Evolutionary conservation across 2,329 filamentous ascomycete genomes (phyloP).

Genomic region (Trichoderma hamatum): DNA sequence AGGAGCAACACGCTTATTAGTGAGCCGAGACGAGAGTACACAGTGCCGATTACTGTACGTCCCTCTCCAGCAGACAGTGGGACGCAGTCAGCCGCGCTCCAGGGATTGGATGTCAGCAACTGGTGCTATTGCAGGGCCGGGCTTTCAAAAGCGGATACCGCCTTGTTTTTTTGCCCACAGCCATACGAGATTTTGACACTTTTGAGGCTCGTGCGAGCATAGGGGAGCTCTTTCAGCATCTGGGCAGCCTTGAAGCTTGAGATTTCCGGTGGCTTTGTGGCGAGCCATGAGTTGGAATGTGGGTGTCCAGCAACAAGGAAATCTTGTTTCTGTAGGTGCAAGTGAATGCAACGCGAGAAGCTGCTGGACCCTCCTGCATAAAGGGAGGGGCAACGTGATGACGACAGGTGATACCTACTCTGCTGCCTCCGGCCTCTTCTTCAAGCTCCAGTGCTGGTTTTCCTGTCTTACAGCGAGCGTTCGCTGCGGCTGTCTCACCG

Average conservation of each 20-base stretch:
- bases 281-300: conserved; percentile 1
- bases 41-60: conserved; percentile 3
- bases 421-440: conserved; percentile 7
- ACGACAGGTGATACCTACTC: conserved; percentile 23
- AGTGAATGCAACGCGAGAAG: not conserved
- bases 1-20: conserved; percentile 16
- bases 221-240: not conserved
- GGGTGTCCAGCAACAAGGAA: not conserved
- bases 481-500: conserved; percentile 22
- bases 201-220: conserved; percentile 10
- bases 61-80: conserved; percentile 16
- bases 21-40: conserved; percentile 4
- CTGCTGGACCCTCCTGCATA: conserved; percentile 23
- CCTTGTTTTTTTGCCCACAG: conserved; percentile 14
- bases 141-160: conserved; percentile 24
- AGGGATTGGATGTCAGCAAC: conserved; percentile 27
- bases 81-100: conserved; percentile 26
- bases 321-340: not conserved
- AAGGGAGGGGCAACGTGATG: conserved; percentile 27
- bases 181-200: conserved; percentile 21
- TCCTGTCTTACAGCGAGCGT: conserved; percentile 2
- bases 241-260: not conserved
- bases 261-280: not conserved
- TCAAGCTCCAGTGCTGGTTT: not conserved
- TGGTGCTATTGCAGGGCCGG: conserved; percentile 24